Evolutionary conservation across 768 basidiomycete genomes (phyloP), one percentile per base, ranked within the genome.

Genomic region (Butyriboletus loyo): DNA sequence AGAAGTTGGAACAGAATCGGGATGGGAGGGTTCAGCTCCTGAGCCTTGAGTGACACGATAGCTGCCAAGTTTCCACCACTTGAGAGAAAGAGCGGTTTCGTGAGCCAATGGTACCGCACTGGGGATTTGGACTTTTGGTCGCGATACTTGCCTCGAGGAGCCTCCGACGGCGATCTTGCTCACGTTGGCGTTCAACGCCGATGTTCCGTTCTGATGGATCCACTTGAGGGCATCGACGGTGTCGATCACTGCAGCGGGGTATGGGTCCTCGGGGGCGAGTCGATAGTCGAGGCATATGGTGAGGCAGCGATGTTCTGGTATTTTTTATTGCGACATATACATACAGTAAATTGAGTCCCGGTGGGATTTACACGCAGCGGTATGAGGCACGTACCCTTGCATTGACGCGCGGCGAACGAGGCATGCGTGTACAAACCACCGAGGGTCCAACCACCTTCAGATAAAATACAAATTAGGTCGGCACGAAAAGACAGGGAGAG

Each of bases 61-160:
- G 84, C 79, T 1, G 87, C 85, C 2, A 89, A 74, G 59, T 89
- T 87, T 1, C 83, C 86, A 4, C 87, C 87, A 49, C 86, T 88
- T 42, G 11, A 6, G 54, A 7, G n/a, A n/a, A n/a, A n/a, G n/a
- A 42, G 25, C 4, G 4, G 27, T 27, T 27, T 15, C 5, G 27
- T 39, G 35, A 32, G 32, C 27, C 27, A 27, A 7, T 7, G 7
- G 27, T 1, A 27, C n/a, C n/a, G n/a, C n/a, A n/a, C n/a, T n/a
- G n/a, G 27, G 27, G 27, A 5, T 27, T 27, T 6, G 13, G 21
- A 46, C 14, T 7, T 30, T n/a, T n/a, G n/a, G n/a, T n/a, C 4
- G 46, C 19, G 63, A 21, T 59, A 79, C 37, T 38, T 38, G 37
- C 86, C 85, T 86, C 2, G 86, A 88, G 0, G 83, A 82, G 24